Base-by-base conservation (phyloP, 345 rosid genomes). In the Eucalyptus pauciflora region DNA sequence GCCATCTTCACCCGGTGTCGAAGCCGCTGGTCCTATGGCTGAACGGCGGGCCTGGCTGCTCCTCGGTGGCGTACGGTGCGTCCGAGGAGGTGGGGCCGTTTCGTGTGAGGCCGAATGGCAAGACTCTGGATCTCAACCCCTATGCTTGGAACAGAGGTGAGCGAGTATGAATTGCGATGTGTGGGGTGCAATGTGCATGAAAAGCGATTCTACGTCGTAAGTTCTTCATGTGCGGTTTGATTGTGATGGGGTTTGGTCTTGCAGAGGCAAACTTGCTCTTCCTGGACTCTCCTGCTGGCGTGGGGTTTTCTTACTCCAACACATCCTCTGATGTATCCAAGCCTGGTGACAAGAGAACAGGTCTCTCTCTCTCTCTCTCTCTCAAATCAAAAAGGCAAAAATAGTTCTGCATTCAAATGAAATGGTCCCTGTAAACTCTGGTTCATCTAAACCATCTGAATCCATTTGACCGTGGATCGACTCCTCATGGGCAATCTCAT, bases 71-170 rank as follows among this genome's bases (percentile, higher is more conserved):
- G 8, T 96, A 94, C 3, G 98, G 99, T 45, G 98, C 98, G 48
- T 95, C 96, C 2, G 98, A 97, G 90, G 99, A 97, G 90, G 93
- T 97, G 7, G 99, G 99, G n/a, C 99, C 99, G 2, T 97, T 97
- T 91, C 92, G 97, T 18, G 94, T 94, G 22, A 91, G 91, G 48
- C 89, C 95, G 3, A 93, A 97, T 8, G 97, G 99, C 15, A 94
- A 92, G 89, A 90, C 93, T 46, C 96, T 96, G 8, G 51, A 89
- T 81, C 88, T 93, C 48, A 95, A 93, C 88, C 92, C 90, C 1
- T 92, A 96, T 90, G 95, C 98, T 91, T 97, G 99, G 99, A 96
- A 96, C 91, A 91, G 86, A 92, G 97, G 98, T 96, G 86, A 24
- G 46, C 56, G n/a, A 43, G 14, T 60, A 43, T 50, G 80, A 20